Evolutionary conservation across 805 yeast genomes (phyloP).

Genomic region (Schwanniomyces occidentalis): DNA sequence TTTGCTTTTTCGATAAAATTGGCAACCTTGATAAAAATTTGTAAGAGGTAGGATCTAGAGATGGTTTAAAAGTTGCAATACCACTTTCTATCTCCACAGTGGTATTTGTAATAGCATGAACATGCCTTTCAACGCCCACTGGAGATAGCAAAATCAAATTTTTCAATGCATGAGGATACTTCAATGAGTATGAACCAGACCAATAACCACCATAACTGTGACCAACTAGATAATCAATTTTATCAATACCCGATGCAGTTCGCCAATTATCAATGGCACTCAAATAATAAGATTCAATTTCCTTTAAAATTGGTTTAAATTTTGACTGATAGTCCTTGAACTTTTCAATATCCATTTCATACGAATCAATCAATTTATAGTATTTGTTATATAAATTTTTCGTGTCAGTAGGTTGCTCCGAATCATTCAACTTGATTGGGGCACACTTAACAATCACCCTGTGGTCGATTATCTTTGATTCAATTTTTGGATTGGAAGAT

Average conservation of each 20-base stretch:
- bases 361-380: slow-evolving; percentile 40
- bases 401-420: slow-evolving; percentile 22
- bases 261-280: slow-evolving; percentile 71
- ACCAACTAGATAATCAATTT: slow-evolving; percentile 63
- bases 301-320: slow-evolving; percentile 38
- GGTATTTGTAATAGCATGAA: slow-evolving; percentile 56
- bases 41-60: slow-evolving; percentile 45
- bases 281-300: slow-evolving; percentile 56
- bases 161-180: slow-evolving; percentile 53
- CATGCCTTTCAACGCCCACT: slow-evolving; percentile 73
- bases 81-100: slow-evolving; percentile 5
- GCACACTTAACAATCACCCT: slow-evolving; percentile 24
- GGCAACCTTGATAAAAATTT: slow-evolving; percentile 51
- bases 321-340: slow-evolving; percentile 31
- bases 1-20: slow-evolving; percentile 27
- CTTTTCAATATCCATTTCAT: slow-evolving; percentile 23
- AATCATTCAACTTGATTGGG: slow-evolving; percentile 24
- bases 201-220: slow-evolving; percentile 83
- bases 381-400: slow-evolving; percentile 37
- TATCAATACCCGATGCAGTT: slow-evolving; percentile 41
- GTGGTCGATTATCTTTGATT: slow-evolving; percentile 17
- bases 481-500: slow-evolving; percentile 45
- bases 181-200: slow-evolving; percentile 61
- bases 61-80: slow-evolving; percentile 26
- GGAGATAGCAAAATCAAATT: slow-evolving; percentile 69